Conservation (phyloP, 768 basidiomycete species). For the Amanita fuliginea region DNA sequence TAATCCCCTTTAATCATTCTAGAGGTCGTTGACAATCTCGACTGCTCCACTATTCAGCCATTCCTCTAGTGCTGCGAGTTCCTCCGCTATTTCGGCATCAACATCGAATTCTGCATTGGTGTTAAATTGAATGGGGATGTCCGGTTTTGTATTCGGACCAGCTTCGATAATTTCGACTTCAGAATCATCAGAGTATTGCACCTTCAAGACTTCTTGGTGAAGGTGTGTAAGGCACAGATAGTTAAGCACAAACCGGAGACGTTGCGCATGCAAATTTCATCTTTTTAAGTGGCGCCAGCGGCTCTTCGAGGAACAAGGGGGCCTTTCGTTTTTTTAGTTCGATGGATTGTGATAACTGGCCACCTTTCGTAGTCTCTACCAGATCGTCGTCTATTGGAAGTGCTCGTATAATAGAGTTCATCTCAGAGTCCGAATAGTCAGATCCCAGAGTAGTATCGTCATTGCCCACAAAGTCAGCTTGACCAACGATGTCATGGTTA, state of each 20-base stretch:
- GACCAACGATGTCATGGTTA: background rate
- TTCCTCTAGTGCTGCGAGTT: conserved; percentile 55
- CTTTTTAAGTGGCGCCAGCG: background rate
- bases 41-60: conserved; percentile 62
- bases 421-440: conserved; percentile 27
- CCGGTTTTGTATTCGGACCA: background rate
- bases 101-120: conserved; percentile 5
- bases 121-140: background rate
- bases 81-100: conserved; percentile 23
- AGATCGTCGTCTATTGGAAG: conserved; percentile 10
- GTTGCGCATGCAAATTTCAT: background rate
- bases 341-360: background rate
- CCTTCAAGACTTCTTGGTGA: background rate
- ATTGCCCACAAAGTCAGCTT: background rate
- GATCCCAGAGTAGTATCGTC: conserved; percentile 12
- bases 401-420: conserved; percentile 14
- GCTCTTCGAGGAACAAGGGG: background rate
- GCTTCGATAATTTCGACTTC: background rate
- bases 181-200: background rate
- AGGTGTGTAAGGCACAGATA: background rate
- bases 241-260: background rate
- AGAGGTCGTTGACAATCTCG: conserved; percentile 28
- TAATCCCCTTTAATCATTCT: conserved; percentile 7
- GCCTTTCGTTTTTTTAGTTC: conserved; percentile 4
- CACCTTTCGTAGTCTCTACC: background rate